These are phyloP conservation scores for Backusella australiensis DNA, from an alignment of 192 early-diverging fungal genomes.

Conservation along the genomic window DNA sequence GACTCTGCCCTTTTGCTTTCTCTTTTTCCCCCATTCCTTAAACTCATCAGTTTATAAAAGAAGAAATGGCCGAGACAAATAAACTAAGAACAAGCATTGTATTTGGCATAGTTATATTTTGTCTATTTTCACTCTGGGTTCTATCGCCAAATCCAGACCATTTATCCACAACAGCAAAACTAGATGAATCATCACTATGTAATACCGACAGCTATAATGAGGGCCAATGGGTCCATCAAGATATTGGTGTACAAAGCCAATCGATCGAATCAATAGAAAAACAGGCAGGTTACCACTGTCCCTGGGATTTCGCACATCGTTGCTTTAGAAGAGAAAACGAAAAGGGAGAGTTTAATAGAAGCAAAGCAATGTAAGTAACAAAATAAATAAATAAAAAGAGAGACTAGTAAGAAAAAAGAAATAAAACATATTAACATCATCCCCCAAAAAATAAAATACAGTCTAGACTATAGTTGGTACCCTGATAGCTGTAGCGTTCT, in stretches of 20 bases:
- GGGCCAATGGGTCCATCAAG: slow-evolving; percentile 22
- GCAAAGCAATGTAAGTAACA: slow-evolving; percentile 24
- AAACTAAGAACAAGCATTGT: neutral
- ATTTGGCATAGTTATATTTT: neutral
- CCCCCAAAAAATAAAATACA: neutral
- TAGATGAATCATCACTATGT: neutral
- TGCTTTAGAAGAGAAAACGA: slow-evolving; percentile 21
- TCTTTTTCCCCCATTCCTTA: neutral
- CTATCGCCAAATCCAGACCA: neutral
- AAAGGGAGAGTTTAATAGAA: slow-evolving; percentile 22
- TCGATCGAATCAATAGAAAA: slow-evolving; percentile 10
- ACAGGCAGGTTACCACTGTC: slow-evolving; percentile 18
- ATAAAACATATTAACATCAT: neutral
- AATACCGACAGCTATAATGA: slow-evolving; percentile 23
- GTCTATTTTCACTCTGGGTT: neutral
- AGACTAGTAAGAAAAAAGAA: neutral
- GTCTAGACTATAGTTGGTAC: slow-evolving; percentile 30
- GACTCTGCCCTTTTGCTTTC: neutral
- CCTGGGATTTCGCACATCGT: slow-evolving; percentile 17
- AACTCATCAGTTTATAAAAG: neutral
- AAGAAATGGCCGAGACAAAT: neutral
- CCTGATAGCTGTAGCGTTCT: slow-evolving; percentile 21
- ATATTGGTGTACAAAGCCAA: neutral
- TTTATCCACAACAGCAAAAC: neutral
- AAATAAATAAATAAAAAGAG: neutral